Evolutionary conservation across 495 filamentous ascomycete genomes (phyloP), one percentile per base, ranked within the genome.

Genomic region (Trichocladium uniseriatum): DNA sequence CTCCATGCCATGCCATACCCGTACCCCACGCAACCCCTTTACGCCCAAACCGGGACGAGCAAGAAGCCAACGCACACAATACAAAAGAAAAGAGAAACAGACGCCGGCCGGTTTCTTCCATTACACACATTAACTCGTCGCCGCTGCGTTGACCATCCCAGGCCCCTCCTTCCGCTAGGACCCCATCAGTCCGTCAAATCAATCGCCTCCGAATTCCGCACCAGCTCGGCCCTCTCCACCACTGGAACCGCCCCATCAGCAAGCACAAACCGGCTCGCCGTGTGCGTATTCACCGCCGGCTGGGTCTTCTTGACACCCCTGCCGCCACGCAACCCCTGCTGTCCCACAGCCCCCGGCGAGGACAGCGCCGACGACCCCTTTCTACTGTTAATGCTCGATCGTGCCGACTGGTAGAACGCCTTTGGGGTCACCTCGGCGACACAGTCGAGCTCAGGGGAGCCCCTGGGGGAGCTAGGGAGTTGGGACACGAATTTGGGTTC

Each of bases 221-320:
- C 47, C 47, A 49, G 1, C 39, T 37, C 38, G 1, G 47, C 47
- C 21, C 6, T 49, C 16, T 29, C 20, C 47, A 49, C 47, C 6
- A 43, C 21, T 27, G 24, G 18, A 1, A 13, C 37, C 9, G n/a
- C 2, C 11, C 0, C 18, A 21, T 19, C 37, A 3, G 16, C 31
- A 0, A 21, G 29, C 6, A 29, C 47, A 15, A 36, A 43, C 4
- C 11, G 47, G 20, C 38, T 38, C 19, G 10, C 15, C 19, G 47
- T 49, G 18, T 35, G 29, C 18, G 18, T 20, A 20, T n/a, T 22
- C 2, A 15, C 38, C 28, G 20, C 7, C 38, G n/a, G 15, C 11
- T 5, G 14, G 7, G 19, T 19, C 16, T 15, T 9, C 35, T 38
- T 27, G 24, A 27, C 24, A n/a, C n/a, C n/a, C n/a, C n/a, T n/a